A percentile compares a stretch with the other conserved stretches of the same genome.
phyloP scores from a whole-genome alignment of 495 filamentous ascomycete genomes.

The Penicillium cinerascens region DNA sequence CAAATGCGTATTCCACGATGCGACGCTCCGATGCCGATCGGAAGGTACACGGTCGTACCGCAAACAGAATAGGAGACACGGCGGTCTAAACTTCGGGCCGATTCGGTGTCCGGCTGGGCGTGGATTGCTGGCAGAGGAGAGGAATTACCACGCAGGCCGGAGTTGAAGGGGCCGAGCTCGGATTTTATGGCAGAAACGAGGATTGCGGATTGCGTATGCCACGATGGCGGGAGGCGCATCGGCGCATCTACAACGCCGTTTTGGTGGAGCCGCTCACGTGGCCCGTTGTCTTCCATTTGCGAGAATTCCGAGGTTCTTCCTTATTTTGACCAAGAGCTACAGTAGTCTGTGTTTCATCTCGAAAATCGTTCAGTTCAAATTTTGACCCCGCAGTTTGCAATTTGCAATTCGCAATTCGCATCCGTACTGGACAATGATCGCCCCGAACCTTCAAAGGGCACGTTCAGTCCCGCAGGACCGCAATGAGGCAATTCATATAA shows the following conservation, averaged over 20 bases:
- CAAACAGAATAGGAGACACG: slow-evolving; percentile 15
- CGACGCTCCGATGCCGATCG: slow-evolving; percentile 8
- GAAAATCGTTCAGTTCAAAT: background rate
- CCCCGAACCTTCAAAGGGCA: background rate
- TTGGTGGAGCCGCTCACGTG: slow-evolving; percentile 21
- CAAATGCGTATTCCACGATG: slow-evolving; percentile 13
- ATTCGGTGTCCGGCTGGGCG: background rate
- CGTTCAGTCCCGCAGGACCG: background rate
- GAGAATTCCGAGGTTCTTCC: background rate
- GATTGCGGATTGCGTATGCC: slow-evolving; percentile 19
- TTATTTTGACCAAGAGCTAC: background rate
- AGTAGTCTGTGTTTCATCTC: background rate
- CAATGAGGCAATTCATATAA: background rate
- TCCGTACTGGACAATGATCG: background rate
- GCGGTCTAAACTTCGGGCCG: slow-evolving; percentile 1
- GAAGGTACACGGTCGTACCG: slow-evolving; percentile 11
- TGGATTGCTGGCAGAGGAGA: background rate
- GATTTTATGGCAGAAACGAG: slow-evolving; percentile 6
- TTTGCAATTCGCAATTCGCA: background rate
- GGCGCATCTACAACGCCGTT: slow-evolving; percentile 2
- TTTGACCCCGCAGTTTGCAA: background rate
- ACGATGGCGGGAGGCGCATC: background rate
- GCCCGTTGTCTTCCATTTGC: background rate
- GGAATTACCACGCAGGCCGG: background rate
- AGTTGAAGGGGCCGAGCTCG: background rate